A percentile compares a stretch with the other conserved stretches of the same genome.
These are phyloP conservation scores for Geotrichum restrictum DNA, from an alignment of 1,139 yeast genomes.

Conservation along the genomic window DNA sequence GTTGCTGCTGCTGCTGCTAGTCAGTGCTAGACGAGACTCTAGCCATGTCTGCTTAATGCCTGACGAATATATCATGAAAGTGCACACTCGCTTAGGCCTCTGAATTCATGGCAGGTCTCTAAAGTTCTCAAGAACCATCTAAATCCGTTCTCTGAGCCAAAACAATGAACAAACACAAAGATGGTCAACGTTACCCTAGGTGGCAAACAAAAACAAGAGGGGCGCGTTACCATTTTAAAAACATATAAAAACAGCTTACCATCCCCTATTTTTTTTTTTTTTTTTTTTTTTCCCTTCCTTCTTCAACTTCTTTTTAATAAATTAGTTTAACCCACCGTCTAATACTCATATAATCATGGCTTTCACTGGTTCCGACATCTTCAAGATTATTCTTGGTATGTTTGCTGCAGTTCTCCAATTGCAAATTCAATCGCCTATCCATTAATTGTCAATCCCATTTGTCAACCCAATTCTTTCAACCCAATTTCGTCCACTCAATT, in stretches of 20 bases:
- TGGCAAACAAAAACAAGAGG: no score
- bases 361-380: conserved; percentile 42
- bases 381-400: conserved; percentile 52
- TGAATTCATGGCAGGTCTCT: no score
- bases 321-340: neutral
- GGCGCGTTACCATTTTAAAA: no score
- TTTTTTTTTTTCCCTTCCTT: neutral
- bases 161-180: no score
- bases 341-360: conserved; percentile 29
- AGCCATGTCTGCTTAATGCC: no score
- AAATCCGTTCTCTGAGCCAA: no score
- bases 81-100: no score
- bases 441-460: neutral
- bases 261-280: conserved; percentile 2
- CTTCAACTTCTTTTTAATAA: neutral
- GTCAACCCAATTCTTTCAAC: neutral
- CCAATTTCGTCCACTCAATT: neutral
- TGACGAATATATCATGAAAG: no score
- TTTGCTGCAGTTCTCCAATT: conserved; percentile 11
- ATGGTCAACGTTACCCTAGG: no score
- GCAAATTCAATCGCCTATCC: neutral
- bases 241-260: neutral
- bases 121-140: no score
- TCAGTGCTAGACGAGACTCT: no score
- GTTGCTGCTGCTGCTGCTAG: no score